Conservation (phyloP, 2,329 filamentous ascomycete species). For the Aspergillus vadensis region DNA sequence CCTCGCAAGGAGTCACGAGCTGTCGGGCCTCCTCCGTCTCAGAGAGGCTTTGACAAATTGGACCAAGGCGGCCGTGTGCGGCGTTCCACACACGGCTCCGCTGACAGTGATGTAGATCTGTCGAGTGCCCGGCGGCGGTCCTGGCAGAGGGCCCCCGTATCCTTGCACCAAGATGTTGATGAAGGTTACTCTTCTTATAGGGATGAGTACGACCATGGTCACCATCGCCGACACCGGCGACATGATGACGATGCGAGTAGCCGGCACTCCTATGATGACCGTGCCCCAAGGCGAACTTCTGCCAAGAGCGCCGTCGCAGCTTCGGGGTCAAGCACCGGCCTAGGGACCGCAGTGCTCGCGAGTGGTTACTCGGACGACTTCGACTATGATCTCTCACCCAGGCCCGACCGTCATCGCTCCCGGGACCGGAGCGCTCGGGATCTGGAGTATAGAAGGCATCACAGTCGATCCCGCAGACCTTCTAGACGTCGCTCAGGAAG, state of each 20-base stretch:
- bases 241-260: constrained; percentile 25
- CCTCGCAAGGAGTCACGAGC: constrained; percentile 32
- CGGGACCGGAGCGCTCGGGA: constrained; percentile 22
- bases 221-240: constrained; percentile 37
- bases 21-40: constrained; percentile 40
- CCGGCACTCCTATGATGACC: constrained; percentile 24
- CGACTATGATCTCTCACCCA: constrained; percentile 30
- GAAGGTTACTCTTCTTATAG: constrained; percentile 45
- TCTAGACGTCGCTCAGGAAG: constrained; percentile 27
- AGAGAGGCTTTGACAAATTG: constrained; percentile 41
- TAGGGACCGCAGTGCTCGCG: constrained; percentile 41
- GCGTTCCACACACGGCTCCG: constrained; percentile 24
- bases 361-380: constrained; percentile 39
- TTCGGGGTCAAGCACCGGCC: constrained; percentile 28
- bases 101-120: constrained; percentile 40
- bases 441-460: constrained; percentile 19
- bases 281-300: constrained; percentile 20
- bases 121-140: constrained; percentile 37
- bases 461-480: constrained; percentile 28
- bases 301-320: constrained; percentile 20
- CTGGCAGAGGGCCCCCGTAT: constrained; percentile 47
- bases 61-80: constrained; percentile 33
- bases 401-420: constrained; percentile 28
- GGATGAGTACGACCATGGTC: constrained; percentile 49
- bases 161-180: constrained; percentile 53